Percentiles rank a stretch among this genome's conserved stretches.
These are phyloP conservation scores for Metarhizium humberi DNA, from an alignment of 2,329 filamentous ascomycete genomes.

Conservation along the genomic window DNA sequence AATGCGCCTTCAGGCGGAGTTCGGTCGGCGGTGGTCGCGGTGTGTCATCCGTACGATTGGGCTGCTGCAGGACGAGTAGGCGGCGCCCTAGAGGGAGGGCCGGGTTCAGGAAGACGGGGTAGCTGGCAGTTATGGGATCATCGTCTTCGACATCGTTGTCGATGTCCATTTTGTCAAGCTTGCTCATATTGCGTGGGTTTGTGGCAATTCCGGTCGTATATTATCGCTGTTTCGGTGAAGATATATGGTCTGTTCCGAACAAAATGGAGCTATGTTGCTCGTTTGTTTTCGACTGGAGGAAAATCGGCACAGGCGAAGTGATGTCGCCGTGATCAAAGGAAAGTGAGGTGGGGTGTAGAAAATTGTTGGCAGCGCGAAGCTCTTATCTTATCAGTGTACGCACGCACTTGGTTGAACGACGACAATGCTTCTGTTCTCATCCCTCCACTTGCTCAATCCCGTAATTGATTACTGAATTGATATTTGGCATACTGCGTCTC, in stretches of 20 bases:
- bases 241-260: neutral
- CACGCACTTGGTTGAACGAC: neutral
- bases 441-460: neutral
- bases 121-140: slow-evolving; percentile 65
- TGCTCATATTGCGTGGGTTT: slow-evolving; percentile 1
- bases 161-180: slow-evolving; percentile 14
- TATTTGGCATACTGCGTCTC: too few species aligned
- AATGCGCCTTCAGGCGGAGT: slow-evolving; percentile 71
- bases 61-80: slow-evolving; percentile 81
- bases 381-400: neutral
- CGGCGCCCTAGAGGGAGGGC: slow-evolving; percentile 51
- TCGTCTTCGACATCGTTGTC: slow-evolving; percentile 29
- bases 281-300: neutral
- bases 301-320: neutral
- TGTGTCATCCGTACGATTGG: slow-evolving; percentile 58
- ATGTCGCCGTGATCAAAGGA: neutral
- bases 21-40: slow-evolving; percentile 49
- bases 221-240: neutral
- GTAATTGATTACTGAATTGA: too few species aligned
- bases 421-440: neutral
- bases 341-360: neutral
- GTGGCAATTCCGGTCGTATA: neutral
- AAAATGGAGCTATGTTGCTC: neutral
- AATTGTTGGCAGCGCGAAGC: neutral
- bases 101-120: slow-evolving; percentile 81